Percentiles rank a stretch among this genome's conserved stretches.
phyloP scores from a whole-genome alignment of 306 rosid species.

The Mucuna pruriens region DNA sequence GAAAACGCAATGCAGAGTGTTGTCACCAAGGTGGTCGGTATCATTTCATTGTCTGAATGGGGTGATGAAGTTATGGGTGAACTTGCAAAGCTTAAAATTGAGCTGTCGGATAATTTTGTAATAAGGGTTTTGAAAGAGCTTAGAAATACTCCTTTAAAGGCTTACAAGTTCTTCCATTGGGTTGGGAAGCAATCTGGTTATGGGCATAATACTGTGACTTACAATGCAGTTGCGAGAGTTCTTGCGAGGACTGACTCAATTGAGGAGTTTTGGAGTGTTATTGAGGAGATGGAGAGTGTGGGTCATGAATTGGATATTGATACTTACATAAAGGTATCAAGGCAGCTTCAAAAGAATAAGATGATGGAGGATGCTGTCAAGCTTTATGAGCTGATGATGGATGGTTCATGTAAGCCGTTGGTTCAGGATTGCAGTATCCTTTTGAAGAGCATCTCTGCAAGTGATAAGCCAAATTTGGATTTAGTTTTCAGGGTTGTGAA shows the following conservation, averaged over 20 bases:
- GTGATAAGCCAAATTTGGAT: conserved; percentile 60
- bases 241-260: conserved; percentile 64
- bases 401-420: conserved; percentile 79
- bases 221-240: conserved; percentile 72
- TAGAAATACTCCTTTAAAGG: conserved; percentile 54
- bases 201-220: conserved; percentile 64
- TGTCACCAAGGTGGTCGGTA: conserved; percentile 57
- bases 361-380: conserved; percentile 83
- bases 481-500: conserved; percentile 67
- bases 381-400: conserved; percentile 95
- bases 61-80: conserved; percentile 49
- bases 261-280: conserved; percentile 69
- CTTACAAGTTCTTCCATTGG: conserved; percentile 71
- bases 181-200: conserved; percentile 52
- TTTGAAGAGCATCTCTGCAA: conserved; percentile 50
- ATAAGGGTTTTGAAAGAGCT: conserved; percentile 71
- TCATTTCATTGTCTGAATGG: conserved; percentile 72
- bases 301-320: conserved; percentile 77
- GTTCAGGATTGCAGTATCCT: conserved; percentile 60
- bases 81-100: conserved; percentile 52
- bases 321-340: conserved; percentile 70
- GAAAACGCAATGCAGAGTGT: conserved; percentile 61
- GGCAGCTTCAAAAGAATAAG: conserved; percentile 67
- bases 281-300: conserved; percentile 68
- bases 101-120: conserved; percentile 62